Conservation (phyloP, 768 basidiomycete genomes). For the Leccinum variicolor region DNA sequence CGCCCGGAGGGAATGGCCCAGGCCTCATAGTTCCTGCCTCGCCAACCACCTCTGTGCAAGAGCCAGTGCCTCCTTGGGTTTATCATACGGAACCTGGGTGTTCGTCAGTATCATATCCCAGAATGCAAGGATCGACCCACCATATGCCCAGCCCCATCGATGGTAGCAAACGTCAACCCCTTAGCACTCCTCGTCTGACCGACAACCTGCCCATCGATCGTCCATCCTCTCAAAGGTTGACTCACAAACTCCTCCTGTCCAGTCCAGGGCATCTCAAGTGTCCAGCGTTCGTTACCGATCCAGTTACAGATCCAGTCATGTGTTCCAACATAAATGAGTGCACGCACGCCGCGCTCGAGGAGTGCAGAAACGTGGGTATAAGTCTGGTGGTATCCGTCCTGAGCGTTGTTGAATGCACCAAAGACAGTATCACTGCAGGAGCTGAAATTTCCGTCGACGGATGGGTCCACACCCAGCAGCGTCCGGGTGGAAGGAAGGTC, state of each 20-base stretch:
- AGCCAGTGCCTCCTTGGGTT: constrained; percentile 50
- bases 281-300: constrained; percentile 76
- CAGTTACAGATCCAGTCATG: constrained; percentile 82
- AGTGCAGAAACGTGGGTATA: constrained; percentile 43
- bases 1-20: not conserved
- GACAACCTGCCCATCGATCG: constrained; percentile 43
- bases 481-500: constrained; percentile 50
- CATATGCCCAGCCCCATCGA: constrained; percentile 76
- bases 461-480: constrained; percentile 60
- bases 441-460: constrained; percentile 38
- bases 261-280: constrained; percentile 70
- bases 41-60: constrained; percentile 50
- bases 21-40: constrained; percentile 17
- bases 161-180: constrained; percentile 65
- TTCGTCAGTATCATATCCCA: constrained; percentile 1
- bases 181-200: constrained; percentile 55
- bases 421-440: constrained; percentile 43
- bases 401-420: constrained; percentile 41
- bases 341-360: constrained; percentile 70
- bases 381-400: constrained; percentile 38
- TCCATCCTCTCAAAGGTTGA: constrained; percentile 58
- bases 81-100: constrained; percentile 57
- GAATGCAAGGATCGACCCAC: constrained; percentile 31
- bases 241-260: constrained; percentile 50
- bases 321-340: constrained; percentile 72